These are phyloP conservation scores for Scenedesmus sp. DNA, from an alignment of 163 green algal genomes.

Conservation along the genomic window DNA sequence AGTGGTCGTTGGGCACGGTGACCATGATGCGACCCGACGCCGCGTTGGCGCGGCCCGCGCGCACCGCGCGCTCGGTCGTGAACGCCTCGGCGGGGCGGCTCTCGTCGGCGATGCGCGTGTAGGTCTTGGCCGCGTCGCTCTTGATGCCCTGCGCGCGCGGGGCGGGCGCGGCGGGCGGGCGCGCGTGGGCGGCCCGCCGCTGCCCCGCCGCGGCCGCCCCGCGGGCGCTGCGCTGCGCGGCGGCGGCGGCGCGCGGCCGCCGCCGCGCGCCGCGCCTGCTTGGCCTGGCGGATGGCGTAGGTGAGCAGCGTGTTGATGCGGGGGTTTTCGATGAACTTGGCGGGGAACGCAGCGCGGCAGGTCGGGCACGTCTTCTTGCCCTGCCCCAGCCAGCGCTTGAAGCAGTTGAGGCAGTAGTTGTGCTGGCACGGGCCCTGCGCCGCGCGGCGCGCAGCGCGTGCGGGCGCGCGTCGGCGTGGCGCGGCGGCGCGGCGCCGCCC, in stretches of 20 bases:
- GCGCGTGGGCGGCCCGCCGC: neutral
- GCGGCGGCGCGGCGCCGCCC: no score
- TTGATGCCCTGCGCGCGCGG: conserved; percentile 21
- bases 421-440: conserved; percentile 95
- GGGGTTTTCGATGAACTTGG: conserved; percentile 80
- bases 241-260: no score
- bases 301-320: conserved; percentile 91
- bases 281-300: conserved; percentile 82
- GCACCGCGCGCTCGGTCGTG: conserved; percentile 85
- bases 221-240: no score
- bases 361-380: conserved; percentile 90
- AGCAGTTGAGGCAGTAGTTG: conserved; percentile 96
- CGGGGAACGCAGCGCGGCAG: conserved; percentile 78
- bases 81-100: conserved; percentile 91
- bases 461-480: no score
- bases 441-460: no score
- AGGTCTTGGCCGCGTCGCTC: neutral
- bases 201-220: neutral
- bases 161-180: neutral
- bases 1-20: conserved; percentile 89
- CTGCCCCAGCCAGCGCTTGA: conserved; percentile 79
- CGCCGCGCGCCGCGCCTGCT: conserved; percentile 47
- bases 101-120: conserved; percentile 49
- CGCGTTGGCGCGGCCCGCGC: conserved; percentile 89
- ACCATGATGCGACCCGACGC: conserved; percentile 88